These are phyloP conservation scores for Fusarium verrucosum DNA, from an alignment of 2,329 filamentous ascomycete species.

Conservation along the genomic window DNA sequence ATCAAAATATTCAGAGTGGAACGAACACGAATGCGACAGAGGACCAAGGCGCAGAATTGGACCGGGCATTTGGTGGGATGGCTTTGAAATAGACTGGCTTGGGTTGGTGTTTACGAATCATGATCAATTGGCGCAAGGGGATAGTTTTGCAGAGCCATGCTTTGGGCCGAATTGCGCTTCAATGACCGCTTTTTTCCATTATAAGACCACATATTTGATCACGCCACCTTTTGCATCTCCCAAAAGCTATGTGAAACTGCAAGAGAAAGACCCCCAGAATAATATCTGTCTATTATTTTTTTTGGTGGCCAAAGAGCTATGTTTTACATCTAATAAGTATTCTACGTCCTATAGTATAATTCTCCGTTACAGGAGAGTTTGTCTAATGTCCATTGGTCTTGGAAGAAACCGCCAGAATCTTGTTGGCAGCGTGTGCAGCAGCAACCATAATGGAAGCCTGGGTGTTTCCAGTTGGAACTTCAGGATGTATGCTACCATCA, in stretches of 20 bases:
- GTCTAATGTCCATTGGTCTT: background rate
- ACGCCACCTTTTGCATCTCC: background rate
- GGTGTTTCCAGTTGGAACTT: conserved; percentile 44
- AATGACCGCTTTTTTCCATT: background rate
- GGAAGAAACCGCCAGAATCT: conserved; percentile 25
- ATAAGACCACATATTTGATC: background rate
- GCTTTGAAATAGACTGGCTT: conserved; percentile 43
- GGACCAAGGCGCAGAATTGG: conserved; percentile 65
- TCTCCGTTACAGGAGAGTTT: background rate
- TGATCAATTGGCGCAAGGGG: conserved; percentile 15
- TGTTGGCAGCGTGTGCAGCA: conserved; percentile 39
- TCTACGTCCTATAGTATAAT: background rate
- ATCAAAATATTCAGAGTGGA: conserved; percentile 20
- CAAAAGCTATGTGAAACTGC: too few species aligned
- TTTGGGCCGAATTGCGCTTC: background rate
- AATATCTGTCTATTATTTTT: background rate
- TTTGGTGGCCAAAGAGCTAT: background rate
- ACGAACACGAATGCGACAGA: conserved; percentile 48
- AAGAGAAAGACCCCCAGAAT: background rate
- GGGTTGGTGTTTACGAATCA: conserved; percentile 13
- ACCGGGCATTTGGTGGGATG: conserved; percentile 65
- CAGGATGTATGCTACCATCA: conserved; percentile 47
- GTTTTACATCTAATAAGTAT: background rate
- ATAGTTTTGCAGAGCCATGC: background rate
- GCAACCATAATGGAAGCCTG: conserved; percentile 43